Conservation (phyloP, 441 rosid genomes). For the Rhodomyrtus psidioides region DNA sequence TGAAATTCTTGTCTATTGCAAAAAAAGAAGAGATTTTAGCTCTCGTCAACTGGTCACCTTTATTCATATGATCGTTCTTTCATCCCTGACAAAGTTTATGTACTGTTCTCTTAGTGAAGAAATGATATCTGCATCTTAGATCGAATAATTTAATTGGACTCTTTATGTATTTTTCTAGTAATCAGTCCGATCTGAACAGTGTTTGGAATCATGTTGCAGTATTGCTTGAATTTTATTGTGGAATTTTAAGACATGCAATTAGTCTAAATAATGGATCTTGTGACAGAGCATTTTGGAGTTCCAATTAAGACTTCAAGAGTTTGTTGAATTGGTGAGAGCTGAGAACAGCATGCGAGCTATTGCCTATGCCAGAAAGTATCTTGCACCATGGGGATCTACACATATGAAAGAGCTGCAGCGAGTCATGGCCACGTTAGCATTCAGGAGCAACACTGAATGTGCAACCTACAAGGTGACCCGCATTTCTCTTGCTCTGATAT, state of each 20-base stretch:
- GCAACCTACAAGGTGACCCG: conserved; percentile 61
- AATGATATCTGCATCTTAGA: neutral
- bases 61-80: neutral
- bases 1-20: neutral
- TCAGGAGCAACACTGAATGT: conserved; percentile 67
- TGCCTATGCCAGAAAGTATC: conserved; percentile 68
- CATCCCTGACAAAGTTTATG: neutral
- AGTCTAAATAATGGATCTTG: neutral
- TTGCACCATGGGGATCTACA: conserved; percentile 80
- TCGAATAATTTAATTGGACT: neutral
- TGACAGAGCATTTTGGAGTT: conserved; percentile 85
- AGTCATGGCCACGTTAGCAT: conserved; percentile 79
- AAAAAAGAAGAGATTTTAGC: neutral
- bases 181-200: neutral
- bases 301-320: conserved; percentile 91
- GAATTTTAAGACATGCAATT: neutral
- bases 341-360: conserved; percentile 65
- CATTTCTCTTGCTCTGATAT: neutral
- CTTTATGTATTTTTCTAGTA: neutral
- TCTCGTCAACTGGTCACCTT: neutral
- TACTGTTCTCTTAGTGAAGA: neutral
- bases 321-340: conserved; percentile 77
- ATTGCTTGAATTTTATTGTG: neutral
- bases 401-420: conserved; percentile 76
- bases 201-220: neutral